Conservation (phyloP, 495 filamentous ascomycete species). For the Halenospora varia region DNA sequence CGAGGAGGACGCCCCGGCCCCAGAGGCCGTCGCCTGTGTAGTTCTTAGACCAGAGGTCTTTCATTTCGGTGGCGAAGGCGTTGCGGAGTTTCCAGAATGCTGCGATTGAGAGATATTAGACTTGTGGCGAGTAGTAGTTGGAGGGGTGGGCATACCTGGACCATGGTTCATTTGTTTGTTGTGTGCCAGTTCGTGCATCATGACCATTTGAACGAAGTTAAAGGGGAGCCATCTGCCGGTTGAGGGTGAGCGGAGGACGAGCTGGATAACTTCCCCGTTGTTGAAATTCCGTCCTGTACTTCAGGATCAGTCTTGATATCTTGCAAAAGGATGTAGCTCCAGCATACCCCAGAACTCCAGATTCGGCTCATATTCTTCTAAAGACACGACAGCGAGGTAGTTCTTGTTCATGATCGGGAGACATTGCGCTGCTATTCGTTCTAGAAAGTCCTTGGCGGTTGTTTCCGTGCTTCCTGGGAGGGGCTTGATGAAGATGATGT, state of each 20-base stretch:
- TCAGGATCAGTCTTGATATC: not conserved
- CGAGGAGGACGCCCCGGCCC: constrained; percentile 59
- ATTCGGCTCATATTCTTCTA: constrained; percentile 76
- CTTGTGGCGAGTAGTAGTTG: constrained; percentile 20
- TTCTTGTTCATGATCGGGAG: constrained; percentile 69
- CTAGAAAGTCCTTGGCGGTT: constrained; percentile 65
- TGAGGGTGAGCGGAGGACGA: constrained; percentile 62
- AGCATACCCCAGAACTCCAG: constrained; percentile 50
- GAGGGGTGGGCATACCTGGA: not conserved
- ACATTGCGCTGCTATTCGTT: constrained; percentile 74
- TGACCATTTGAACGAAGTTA: constrained; percentile 75
- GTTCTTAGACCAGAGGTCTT: constrained; percentile 53
- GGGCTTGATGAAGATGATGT: constrained; percentile 74
- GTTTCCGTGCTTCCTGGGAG: constrained; percentile 53
- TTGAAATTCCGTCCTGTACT: constrained; percentile 73
- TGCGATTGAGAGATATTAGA: not conserved
- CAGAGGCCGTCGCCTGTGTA: constrained; percentile 78
- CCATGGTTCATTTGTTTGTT: constrained; percentile 80
- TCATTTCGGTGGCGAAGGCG: constrained; percentile 59
- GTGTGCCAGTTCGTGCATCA: constrained; percentile 79
- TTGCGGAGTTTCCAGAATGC: constrained; percentile 72
- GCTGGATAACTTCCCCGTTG: constrained; percentile 75
- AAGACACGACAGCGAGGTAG: constrained; percentile 61
- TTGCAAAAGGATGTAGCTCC: not conserved
- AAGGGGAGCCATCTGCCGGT: constrained; percentile 69